Base-by-base conservation (phyloP, 2,329 filamentous ascomycete genomes). In the Macrophomina pseudophaseolina region DNA sequence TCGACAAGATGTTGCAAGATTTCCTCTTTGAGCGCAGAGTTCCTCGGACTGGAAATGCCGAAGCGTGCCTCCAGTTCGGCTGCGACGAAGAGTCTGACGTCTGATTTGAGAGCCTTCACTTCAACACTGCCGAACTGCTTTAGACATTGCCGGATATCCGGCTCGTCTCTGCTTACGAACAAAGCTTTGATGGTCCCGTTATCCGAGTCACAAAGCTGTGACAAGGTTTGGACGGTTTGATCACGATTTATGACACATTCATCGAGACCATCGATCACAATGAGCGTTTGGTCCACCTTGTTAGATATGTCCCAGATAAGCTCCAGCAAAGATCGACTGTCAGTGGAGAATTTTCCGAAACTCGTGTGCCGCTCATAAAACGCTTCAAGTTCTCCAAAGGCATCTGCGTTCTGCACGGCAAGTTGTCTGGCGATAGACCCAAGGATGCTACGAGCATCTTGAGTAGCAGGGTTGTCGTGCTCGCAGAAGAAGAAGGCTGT, bases 401-500 rank as follows among this genome's bases (percentile, higher is more conserved):
- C 44, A n/a, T 28, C 33, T 1, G 16, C 28, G 7, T 49, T 38
- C 28, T 62, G 58, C 6, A 35, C 14, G 12, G 44, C 38, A 28
- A 62, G 58, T 18, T 62, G 58, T 6, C 18, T 49, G 5, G 44
- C 58, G n/a, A 62, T 33, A 1, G 58, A 48, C 3, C 42, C 58
- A 7, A 62, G 33, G 9, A 62, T 62, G 12, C 28, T 62, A 5
- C 30, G 42, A 9, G 18, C 16, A 16, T 18, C 33, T 38, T 62
- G 58, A 5, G 58, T 49, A 4, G 33, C 16, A 0, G 28, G 8
- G n/a, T 62, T 28, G 3, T 35, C 14, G 11, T 62, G 33, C 3
- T 62, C 42, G 5, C 58, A 62, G 33, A 62, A 62, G 23, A 62
- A 62, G 30, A 38, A 62, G 6, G 58, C 58, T 2, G 44, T 35